Percentiles rank a stretch among this genome's conserved stretches.
Evolutionary conservation across 2,329 filamentous ascomycete genomes (phyloP).

Genomic region (Fusarium albidum): DNA sequence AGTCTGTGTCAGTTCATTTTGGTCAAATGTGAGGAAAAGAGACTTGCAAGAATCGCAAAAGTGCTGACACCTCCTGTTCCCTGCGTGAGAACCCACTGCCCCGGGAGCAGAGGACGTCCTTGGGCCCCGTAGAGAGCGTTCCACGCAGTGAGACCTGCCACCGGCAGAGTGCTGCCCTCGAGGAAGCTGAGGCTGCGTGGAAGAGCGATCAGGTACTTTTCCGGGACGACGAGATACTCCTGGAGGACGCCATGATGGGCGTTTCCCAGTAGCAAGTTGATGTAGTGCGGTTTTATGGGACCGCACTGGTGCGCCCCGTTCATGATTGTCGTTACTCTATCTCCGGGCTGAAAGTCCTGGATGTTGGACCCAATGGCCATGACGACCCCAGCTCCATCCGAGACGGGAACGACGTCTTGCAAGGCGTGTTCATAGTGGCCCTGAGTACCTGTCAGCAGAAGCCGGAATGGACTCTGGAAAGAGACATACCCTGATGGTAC

Average conservation of each 20-base stretch:
- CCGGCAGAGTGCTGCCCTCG: conserved; percentile 61
- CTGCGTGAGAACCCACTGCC: conserved; percentile 57
- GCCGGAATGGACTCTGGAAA: background rate
- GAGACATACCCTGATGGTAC: conserved; percentile 5
- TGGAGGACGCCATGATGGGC: background rate
- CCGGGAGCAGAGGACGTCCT: conserved; percentile 43
- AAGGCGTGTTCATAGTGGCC: too few species aligned
- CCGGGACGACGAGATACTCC: background rate
- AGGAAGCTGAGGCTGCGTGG: conserved; percentile 59
- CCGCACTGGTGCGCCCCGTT: background rate
- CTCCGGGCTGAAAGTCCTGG: background rate
- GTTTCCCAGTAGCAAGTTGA: background rate
- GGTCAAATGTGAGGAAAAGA: too few species aligned
- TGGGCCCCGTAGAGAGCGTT: conserved; percentile 15
- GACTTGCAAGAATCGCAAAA: conserved; percentile 51
- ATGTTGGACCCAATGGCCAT: background rate
- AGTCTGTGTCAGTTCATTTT: background rate
- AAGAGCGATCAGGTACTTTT: background rate
- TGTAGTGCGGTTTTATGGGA: background rate
- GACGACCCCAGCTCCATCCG: conserved; percentile 6
- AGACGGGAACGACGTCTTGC: background rate
- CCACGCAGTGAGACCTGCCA: conserved; percentile 51
- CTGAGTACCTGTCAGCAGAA: too few species aligned
- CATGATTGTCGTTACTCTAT: background rate
- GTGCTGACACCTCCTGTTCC: conserved; percentile 62